A percentile compares a stretch with the other conserved stretches of the same genome.
Evolutionary conservation across 352 stramenopile genomes (phyloP).

Genomic region (Globisporangium spinosum): DNA sequence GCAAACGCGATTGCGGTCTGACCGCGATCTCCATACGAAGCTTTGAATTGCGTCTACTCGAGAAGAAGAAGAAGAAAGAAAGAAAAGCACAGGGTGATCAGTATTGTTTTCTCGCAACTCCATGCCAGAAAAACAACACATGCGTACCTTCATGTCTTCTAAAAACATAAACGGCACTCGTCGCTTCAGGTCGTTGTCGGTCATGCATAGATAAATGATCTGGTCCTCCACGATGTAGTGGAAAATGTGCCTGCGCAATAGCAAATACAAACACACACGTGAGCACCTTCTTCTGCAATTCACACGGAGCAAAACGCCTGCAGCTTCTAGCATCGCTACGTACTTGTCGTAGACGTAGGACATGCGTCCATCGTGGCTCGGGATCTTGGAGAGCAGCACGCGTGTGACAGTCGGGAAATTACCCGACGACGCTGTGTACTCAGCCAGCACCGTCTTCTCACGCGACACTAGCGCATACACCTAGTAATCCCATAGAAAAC

Average conservation of each 20-base stretch:
- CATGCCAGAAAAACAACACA: background rate
- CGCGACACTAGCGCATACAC: slow-evolving; percentile 97
- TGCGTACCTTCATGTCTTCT: slow-evolving; percentile 92
- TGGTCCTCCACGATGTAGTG: slow-evolving; percentile 96
- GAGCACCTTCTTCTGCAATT: background rate
- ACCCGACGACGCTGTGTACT: slow-evolving; percentile 94
- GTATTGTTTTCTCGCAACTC: background rate
- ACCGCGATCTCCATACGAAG: slow-evolving; percentile 70
- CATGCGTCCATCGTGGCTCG: slow-evolving; percentile 91
- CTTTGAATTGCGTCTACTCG: slow-evolving; percentile 67
- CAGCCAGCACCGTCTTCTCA: slow-evolving; percentile 96
- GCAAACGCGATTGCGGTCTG: slow-evolving; percentile 95
- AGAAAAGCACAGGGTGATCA: background rate
- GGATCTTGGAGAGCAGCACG: slow-evolving; percentile 97
- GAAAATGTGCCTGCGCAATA: slow-evolving; percentile 72
- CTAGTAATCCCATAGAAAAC: slow-evolving; percentile 16
- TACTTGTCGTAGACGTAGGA: slow-evolving; percentile 98
- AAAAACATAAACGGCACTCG: slow-evolving; percentile 97
- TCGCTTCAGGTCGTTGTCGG: slow-evolving; percentile 92
- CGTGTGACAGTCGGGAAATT: slow-evolving; percentile 98
- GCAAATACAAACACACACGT: background rate
- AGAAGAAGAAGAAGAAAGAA: background rate
- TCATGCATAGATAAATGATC: slow-evolving; percentile 98
- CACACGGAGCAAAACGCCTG: background rate
- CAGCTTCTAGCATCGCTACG: slow-evolving; percentile 8